Base-by-base conservation (phyloP, 768 basidiomycete genomes). In the Kwoniella pini region DNA sequence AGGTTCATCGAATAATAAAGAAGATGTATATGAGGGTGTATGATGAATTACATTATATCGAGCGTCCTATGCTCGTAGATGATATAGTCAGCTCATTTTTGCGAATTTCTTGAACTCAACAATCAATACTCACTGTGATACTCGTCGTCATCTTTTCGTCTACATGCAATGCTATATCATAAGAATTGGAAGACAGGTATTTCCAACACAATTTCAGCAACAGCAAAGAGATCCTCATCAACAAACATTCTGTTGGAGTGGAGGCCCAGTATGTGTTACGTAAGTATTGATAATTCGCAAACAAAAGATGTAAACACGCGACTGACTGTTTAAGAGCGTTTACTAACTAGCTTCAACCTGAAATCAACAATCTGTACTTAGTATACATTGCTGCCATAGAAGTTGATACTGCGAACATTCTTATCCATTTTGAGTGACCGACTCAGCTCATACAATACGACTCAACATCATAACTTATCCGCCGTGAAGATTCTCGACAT, bases 41-140 rank as follows among this genome's bases (percentile, higher is more conserved):
- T 66, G 69, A 38, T 72, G 73, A 11, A 75, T 46, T 0, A 68
- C 71, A 51, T 68, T 72, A 60, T 57, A 75, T 5, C 73, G 70
- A 4, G 70, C 70, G 54, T 75, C 73, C 72, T 74, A n/a, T 15
- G 7, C 33, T n/a, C n/a, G n/a, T n/a, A n/a, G n/a, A n/a, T n/a
- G n/a, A n/a, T n/a, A n/a, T n/a, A n/a, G n/a, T n/a, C n/a, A n/a
- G n/a, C n/a, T n/a, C n/a, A n/a, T n/a, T n/a, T n/a, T n/a, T n/a
- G n/a, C n/a, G n/a, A 15, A 21, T 31, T 38, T 33, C 17, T 15
- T 3, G 0, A 33, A 15, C 33, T 28, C 52, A 21, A 45, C 9
- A 53, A 24, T 39, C 13, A 24, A 4, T 27, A 31, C 65, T 64
- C 22, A 70, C 69, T 11, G 69, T 70, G 19, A 65, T 62, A 58